phyloP scores from a whole-genome alignment of 2,329 filamentous ascomycete genomes.

The Macrophomina tecta region DNA sequence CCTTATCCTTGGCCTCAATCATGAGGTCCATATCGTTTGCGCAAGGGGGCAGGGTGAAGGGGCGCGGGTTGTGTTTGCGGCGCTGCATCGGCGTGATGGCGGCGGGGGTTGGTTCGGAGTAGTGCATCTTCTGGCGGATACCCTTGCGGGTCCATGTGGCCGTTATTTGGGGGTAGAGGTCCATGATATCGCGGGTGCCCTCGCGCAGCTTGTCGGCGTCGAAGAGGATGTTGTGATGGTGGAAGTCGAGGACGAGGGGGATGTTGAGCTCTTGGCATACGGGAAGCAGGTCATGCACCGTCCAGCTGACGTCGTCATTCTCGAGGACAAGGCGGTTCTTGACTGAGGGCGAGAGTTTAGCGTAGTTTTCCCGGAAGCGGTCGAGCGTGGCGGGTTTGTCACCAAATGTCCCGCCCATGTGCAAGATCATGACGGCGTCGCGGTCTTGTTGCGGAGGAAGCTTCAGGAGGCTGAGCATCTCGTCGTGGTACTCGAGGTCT shows the following conservation, averaged over 20 bases:
- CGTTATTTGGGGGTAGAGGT: conserved; percentile 76
- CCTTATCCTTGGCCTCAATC: conserved; percentile 98
- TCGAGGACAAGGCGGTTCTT: conserved; percentile 86
- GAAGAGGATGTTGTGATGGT: conserved; percentile 95
- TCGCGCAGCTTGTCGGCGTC: conserved; percentile 75
- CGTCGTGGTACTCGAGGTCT: conserved; percentile 86
- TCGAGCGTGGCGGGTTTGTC: conserved; percentile 81
- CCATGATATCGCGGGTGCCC: conserved; percentile 81
- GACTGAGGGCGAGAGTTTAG: conserved; percentile 67
- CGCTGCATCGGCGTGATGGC: conserved; percentile 79
- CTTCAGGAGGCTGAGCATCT: conserved; percentile 78
- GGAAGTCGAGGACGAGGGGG: conserved; percentile 87
- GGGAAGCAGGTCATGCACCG: conserved; percentile 88
- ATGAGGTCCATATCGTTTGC: conserved; percentile 88
- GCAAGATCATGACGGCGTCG: conserved; percentile 92
- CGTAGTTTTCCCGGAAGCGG: conserved; percentile 79
- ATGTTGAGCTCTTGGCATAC: conserved; percentile 95
- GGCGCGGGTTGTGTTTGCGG: conserved; percentile 83
- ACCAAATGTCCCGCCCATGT: conserved; percentile 90
- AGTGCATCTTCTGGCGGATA: conserved; percentile 96
- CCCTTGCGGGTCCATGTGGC: conserved; percentile 83
- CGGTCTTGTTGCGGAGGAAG: conserved; percentile 78
- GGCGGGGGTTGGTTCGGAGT: conserved; percentile 79
- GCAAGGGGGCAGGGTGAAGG: conserved; percentile 82
- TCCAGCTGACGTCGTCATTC: conserved; percentile 93